Conservation (phyloP, 345 rosid species). For the Eucalyptus pumila region DNA sequence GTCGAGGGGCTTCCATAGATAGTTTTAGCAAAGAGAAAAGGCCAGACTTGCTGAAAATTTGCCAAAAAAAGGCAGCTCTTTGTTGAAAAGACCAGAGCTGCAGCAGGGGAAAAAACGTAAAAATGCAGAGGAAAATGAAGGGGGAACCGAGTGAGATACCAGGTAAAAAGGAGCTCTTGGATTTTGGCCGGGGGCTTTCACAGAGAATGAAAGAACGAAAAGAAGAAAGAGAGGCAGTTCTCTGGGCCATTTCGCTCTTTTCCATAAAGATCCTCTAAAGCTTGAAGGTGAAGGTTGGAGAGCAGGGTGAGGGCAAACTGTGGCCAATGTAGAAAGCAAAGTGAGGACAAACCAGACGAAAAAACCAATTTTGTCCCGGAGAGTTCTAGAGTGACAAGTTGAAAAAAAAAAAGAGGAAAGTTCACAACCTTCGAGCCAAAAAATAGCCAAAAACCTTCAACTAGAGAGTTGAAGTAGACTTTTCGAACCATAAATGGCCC, state of each 20-base stretch:
- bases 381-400: neutral
- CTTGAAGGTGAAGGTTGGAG: neutral
- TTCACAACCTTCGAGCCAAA: neutral
- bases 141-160: neutral
- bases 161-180: neutral
- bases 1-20: neutral
- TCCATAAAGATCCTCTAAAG: too few species aligned
- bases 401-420: too few species aligned
- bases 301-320: neutral
- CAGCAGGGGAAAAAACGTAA: neutral
- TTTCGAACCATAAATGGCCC: accelerated
- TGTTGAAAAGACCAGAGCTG: neutral
- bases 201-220: neutral
- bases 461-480: neutral
- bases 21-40: accelerated
- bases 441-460: neutral
- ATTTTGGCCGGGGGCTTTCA: neutral
- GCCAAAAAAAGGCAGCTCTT: neutral
- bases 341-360: neutral
- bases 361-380: accelerated
- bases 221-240: neutral
- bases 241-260: neutral
- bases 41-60: neutral
- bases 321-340: neutral
- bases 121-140: neutral